Conservation (phyloP, 495 filamentous ascomycete genomes). For the Neurospora sp. region DNA sequence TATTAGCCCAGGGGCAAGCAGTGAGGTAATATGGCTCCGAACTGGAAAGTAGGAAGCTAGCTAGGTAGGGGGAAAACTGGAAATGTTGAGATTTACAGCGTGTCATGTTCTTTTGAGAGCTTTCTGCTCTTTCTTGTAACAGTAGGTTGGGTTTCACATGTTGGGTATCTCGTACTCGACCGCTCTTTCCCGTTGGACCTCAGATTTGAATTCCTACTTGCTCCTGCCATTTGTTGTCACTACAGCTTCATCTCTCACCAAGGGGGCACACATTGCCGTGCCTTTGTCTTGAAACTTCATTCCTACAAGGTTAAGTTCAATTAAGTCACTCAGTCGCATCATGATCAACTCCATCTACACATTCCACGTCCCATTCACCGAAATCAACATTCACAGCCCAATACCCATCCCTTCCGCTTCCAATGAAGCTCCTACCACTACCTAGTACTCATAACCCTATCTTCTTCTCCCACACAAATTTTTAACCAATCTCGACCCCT, state of each 20-base stretch:
- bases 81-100: background rate
- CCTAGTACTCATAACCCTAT: background rate
- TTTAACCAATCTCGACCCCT: too few relatives aligned
- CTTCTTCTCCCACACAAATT: background rate
- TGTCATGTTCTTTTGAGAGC: background rate
- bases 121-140: background rate
- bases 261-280: background rate
- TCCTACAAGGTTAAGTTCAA: background rate
- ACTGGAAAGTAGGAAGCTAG: background rate
- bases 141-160: too few relatives aligned
- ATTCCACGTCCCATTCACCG: background rate
- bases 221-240: background rate
- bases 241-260: background rate
- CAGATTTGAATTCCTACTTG: fast-evolving
- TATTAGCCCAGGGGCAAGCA: background rate
- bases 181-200: background rate
- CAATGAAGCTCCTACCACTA: background rate
- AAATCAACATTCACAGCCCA: background rate
- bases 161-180: background rate
- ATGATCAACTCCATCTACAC: background rate
- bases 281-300: background rate
- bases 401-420: background rate
- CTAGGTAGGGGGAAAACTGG: background rate
- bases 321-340: background rate
- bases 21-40: background rate